Evolutionary conservation across 768 basidiomycete genomes (phyloP).

Genomic region (Tulasnella sp.): DNA sequence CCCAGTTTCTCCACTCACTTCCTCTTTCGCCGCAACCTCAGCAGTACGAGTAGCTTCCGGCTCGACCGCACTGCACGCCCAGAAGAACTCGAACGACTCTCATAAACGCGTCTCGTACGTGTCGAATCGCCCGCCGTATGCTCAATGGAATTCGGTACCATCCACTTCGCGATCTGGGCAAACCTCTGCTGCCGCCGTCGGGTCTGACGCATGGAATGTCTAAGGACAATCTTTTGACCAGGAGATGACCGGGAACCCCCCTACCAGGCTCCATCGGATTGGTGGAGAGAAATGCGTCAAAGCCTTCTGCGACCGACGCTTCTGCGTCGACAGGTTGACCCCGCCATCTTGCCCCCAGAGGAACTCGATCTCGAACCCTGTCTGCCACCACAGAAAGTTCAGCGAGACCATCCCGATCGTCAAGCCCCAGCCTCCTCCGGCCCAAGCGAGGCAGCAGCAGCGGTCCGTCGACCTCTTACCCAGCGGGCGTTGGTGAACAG

Average conservation of each 20-base stretch:
- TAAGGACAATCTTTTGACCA: too few relatives aligned
- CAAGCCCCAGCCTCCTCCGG: not conserved
- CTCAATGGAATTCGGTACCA: too few relatives aligned
- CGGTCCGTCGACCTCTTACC: not conserved
- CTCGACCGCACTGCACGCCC: not conserved
- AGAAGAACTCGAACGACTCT: not conserved
- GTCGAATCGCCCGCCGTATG: not conserved
- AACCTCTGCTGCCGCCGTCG: too few relatives aligned
- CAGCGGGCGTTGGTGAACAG: not conserved
- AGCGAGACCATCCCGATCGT: slow-evolving; percentile 15
- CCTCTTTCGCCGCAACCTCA: not conserved
- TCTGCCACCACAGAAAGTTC: slow-evolving; percentile 15
- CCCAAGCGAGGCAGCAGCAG: not conserved
- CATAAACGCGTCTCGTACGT: not conserved
- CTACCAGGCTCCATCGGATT: too few relatives aligned
- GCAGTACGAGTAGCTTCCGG: not conserved
- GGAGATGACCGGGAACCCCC: too few relatives aligned
- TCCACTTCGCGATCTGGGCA: too few relatives aligned
- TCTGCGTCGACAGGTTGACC: not conserved
- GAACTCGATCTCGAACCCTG: slow-evolving; percentile 16
- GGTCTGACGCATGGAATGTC: too few relatives aligned
- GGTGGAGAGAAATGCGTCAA: too few relatives aligned
- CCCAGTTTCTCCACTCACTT: not conserved
- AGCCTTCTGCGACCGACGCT: not conserved
- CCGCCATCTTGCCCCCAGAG: not conserved